Evolutionary conservation across 2,329 filamentous ascomycete species (phyloP), one percentile per base, ranked within the genome.

Genomic region (Lasiodiplodia gonubiensis): DNA sequence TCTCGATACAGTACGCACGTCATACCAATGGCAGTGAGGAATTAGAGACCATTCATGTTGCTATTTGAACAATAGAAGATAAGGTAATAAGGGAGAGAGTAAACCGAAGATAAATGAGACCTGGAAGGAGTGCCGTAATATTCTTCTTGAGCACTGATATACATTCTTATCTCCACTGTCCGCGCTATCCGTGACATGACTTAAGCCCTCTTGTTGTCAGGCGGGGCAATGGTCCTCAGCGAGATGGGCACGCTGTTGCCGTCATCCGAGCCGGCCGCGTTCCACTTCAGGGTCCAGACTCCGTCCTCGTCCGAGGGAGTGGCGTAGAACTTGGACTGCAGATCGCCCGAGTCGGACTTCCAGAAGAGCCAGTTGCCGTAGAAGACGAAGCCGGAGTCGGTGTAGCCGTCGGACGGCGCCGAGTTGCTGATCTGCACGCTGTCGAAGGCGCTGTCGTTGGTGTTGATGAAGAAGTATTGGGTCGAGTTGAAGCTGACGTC

Each of bases 331-430:
- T 52, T 60, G 48, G 54, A 60, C 35, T 61, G 46, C 46, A 67
- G 23, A 12, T 16, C 25, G 54, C 64, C 64, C 14, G 23, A 5
- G 35, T 25, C 23, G 21, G 42, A 55, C 53, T 60, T 59, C 64
- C 64, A 61, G 53, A 67, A 60, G 27, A 67, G 64, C 53, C 42
- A 60, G 46, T 60, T 52, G 46, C 64, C 54, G 54, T 60, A 67
- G 42, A 67, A 67, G 54, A 67, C 11, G 48, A 60, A 67, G 25
- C 65, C 65, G 10, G 54, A 61, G 48, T 61, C 48, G 46, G 65
- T 67, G 48, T 67, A 67, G 55, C 33, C 25, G 16, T 67, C 55
- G 25, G 52, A 49, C 1, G 64, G 64, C 7, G 42, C 48, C n/a
- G 42, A 21, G 46, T 18, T 33, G 35, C 21, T 37, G 55, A 67